Percentiles rank a stretch among this genome's conserved stretches.
phyloP scores from a whole-genome alignment of 148 eudicot species.

The Vaccinium corymbosum region DNA sequence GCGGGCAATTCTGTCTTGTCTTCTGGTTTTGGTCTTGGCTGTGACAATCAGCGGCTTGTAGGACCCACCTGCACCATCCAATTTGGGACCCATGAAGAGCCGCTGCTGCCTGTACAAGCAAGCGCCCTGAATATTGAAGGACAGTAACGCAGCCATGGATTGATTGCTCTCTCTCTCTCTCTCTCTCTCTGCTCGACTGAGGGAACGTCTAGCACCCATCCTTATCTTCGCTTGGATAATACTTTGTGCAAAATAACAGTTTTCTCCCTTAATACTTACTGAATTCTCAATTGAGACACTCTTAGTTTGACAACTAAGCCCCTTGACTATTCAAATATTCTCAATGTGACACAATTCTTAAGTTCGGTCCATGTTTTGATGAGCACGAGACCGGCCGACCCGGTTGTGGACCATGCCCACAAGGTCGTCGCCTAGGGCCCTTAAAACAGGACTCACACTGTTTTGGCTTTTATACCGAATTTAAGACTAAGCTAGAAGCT shows the following conservation, averaged over 20 bases:
- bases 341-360: not conserved
- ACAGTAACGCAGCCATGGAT: constrained; percentile 7
- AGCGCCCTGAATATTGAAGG: constrained; percentile 15
- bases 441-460: too few species aligned
- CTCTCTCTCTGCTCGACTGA: not conserved
- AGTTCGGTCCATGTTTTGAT: too few species aligned
- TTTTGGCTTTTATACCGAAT: too few species aligned
- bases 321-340: not conserved
- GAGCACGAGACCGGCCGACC: too few species aligned
- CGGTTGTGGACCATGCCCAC: too few species aligned
- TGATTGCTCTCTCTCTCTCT: not conserved
- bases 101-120: constrained; percentile 6
- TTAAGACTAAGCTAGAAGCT: too few species aligned
- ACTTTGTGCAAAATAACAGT: not conserved
- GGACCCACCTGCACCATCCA: not conserved
- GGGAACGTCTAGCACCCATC: not conserved
- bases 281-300: not conserved
- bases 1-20: constrained; percentile 25
- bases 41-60: constrained; percentile 15
- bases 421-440: too few species aligned
- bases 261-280: not conserved
- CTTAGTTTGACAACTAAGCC: not conserved
- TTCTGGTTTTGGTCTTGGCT: constrained; percentile 17
- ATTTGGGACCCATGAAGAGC: constrained; percentile 13
- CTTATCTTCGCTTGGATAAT: not conserved